phyloP scores from a whole-genome alignment of 129 eudicot species.

The Artemisia argyi region DNA sequence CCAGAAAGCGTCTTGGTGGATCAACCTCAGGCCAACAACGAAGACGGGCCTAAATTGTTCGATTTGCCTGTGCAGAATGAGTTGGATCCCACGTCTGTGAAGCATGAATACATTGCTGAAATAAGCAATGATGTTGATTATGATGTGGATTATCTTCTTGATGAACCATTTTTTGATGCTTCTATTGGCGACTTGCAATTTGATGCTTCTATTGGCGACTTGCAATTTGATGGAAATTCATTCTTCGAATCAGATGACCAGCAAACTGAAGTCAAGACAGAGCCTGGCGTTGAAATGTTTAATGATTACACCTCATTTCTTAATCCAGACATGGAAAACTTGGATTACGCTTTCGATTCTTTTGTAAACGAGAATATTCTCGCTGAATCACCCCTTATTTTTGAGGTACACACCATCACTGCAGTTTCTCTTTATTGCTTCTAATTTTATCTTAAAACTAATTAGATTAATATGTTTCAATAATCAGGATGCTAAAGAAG shows the following conservation, averaged over 20 bases:
- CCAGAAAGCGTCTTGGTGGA: slow-evolving; percentile 28
- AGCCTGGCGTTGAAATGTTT: slow-evolving; percentile 53
- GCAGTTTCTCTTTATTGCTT: not conserved
- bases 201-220: slow-evolving; percentile 42
- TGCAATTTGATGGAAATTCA: slow-evolving; percentile 43
- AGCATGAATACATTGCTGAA: slow-evolving; percentile 59
- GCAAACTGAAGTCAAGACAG: slow-evolving; percentile 41
- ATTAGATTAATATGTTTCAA: slow-evolving; percentile 12
- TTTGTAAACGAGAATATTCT: slow-evolving; percentile 35
- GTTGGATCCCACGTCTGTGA: slow-evolving; percentile 41
- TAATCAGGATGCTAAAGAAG: slow-evolving; percentile 36
- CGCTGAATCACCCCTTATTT: slow-evolving; percentile 33
- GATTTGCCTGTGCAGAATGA: slow-evolving; percentile 45
- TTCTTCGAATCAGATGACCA: slow-evolving; percentile 75
- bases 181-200: slow-evolving; percentile 30
- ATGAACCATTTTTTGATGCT: slow-evolving; percentile 59
- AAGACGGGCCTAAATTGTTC: slow-evolving; percentile 41
- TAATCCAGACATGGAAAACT: slow-evolving; percentile 48
- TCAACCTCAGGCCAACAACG: slow-evolving; percentile 27
- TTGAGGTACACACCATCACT: slow-evolving; percentile 46
- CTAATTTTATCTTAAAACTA: not conserved
- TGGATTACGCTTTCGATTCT: slow-evolving; percentile 38
- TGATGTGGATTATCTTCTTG: slow-evolving; percentile 55
- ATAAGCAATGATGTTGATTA: slow-evolving; percentile 37
- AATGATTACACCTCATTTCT: slow-evolving; percentile 57